phyloP scores from a whole-genome alignment of 208 protist genomes.

The Crithidia thermophila region DNA sequence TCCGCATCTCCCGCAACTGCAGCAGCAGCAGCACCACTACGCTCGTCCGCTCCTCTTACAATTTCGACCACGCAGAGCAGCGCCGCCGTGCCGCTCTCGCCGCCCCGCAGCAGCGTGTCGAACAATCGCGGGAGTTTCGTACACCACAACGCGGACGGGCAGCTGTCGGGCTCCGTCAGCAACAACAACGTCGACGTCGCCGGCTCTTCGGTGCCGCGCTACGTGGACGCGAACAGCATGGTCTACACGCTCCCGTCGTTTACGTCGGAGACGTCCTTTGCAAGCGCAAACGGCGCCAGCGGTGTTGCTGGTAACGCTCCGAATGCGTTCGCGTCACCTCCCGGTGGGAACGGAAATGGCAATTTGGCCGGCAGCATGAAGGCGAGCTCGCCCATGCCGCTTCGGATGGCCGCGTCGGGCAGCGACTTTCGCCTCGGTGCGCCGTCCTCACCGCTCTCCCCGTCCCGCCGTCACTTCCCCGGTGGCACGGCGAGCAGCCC shows the following conservation, averaged over 20 bases:
- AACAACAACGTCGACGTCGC: constrained; percentile 8
- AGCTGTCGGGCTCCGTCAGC: constrained; percentile 4
- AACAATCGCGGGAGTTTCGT: background rate
- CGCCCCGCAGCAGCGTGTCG: background rate
- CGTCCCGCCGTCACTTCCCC: constrained; percentile 28
- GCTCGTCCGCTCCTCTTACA: constrained; percentile 5
- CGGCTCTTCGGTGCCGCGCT: constrained; percentile 35
- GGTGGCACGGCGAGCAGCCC: constrained; percentile 18
- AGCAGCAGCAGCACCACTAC: background rate
- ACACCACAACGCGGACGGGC: background rate
- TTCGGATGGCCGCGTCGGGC: constrained; percentile 14
- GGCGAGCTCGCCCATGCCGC: constrained; percentile 3
- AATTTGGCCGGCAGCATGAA: background rate
- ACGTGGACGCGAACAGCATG: constrained; percentile 50
- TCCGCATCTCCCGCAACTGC: background rate
- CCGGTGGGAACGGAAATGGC: constrained; percentile 3
- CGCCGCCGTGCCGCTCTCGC: background rate
- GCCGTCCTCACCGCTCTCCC: constrained; percentile 38
- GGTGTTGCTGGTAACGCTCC: background rate
- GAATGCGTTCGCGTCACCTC: background rate
- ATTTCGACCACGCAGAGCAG: background rate
- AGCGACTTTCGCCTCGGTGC: constrained; percentile 29
- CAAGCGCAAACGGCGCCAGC: background rate
- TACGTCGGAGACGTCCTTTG: constrained; percentile 8
- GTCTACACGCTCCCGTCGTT: constrained; percentile 45